phyloP scores from a whole-genome alignment of 129 eudicot species.

The Saposhnikovia divaricata region DNA sequence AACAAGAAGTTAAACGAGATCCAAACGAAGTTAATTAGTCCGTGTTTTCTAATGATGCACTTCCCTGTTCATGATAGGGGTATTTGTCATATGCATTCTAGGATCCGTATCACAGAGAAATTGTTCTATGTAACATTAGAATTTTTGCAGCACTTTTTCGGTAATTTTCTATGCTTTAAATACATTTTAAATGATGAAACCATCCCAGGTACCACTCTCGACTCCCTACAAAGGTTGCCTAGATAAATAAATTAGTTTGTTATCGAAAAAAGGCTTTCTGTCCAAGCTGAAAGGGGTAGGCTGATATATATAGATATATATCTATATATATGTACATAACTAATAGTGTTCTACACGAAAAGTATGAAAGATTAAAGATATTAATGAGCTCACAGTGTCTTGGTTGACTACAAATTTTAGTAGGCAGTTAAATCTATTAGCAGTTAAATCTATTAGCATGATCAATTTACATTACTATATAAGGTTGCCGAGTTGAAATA shows the following conservation, averaged over 20 bases:
- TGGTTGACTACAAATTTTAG: not conserved
- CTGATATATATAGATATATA: not conserved
- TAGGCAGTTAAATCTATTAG: too few relatives aligned
- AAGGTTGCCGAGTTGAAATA: not conserved
- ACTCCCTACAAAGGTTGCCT: not conserved
- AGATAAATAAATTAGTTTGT: not conserved
- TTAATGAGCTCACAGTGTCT: not conserved
- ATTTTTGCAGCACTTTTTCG: not conserved
- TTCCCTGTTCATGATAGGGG: not conserved
- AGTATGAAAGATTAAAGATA: not conserved
- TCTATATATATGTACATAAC: not conserved
- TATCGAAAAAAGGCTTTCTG: not conserved
- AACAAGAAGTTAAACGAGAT: constrained; percentile 16
- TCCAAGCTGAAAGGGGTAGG: not conserved
- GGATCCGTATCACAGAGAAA: not conserved
- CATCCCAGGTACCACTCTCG: not conserved
- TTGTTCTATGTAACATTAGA: not conserved
- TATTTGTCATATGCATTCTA: not conserved
- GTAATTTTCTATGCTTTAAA: not conserved
- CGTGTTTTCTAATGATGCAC: not conserved
- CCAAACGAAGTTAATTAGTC: not conserved
- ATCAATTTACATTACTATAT: too few relatives aligned
- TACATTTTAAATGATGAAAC: not conserved
- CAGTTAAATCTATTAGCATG: not conserved
- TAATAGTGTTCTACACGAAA: not conserved